These are phyloP conservation scores for Anthostomella pinea DNA, from an alignment of 2,329 filamentous ascomycete species.

Conservation along the genomic window DNA sequence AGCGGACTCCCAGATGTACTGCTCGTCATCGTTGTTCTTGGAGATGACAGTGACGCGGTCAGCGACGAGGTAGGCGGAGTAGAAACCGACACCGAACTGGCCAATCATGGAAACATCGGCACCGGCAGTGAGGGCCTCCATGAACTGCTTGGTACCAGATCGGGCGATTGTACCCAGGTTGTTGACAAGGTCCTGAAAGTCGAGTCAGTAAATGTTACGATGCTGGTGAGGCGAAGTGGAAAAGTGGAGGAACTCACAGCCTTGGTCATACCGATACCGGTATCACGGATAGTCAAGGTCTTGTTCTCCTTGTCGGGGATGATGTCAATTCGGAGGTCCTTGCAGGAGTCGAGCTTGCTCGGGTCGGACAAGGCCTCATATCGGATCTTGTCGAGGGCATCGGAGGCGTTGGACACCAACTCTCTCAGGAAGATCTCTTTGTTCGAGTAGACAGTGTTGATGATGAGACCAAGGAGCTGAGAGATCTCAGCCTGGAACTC, in stretches of 20 bases:
- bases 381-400: slow-evolving; percentile 99
- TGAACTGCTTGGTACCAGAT: slow-evolving; percentile 99
- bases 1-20: slow-evolving; percentile 99
- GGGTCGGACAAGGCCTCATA: slow-evolving; percentile 98
- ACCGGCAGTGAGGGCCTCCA: slow-evolving; percentile 97
- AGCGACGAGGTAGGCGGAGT: slow-evolving; percentile 98
- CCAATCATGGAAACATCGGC: slow-evolving; percentile 99
- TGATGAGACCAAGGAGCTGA: slow-evolving; percentile 99
- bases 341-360: slow-evolving; percentile 93
- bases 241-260: slow-evolving; percentile 64
- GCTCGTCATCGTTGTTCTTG: slow-evolving; percentile 99
- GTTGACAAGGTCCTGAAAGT: slow-evolving; percentile 88
- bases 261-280: slow-evolving; percentile 99
- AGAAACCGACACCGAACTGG: slow-evolving; percentile 99
- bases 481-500: slow-evolving; percentile 99
- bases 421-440: slow-evolving; percentile 99
- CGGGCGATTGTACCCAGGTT: slow-evolving; percentile 99
- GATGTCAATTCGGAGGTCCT: slow-evolving; percentile 98
- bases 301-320: slow-evolving; percentile 97
- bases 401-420: slow-evolving; percentile 95
- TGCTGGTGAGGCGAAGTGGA: neutral
- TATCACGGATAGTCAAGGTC: slow-evolving; percentile 95
- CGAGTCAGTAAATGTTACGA: slow-evolving; percentile 35
- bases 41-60: slow-evolving; percentile 94
- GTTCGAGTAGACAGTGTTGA: slow-evolving; percentile 99